Evolutionary conservation across 116 monocot species (phyloP).

Genomic region (Thalassia testudinum): DNA sequence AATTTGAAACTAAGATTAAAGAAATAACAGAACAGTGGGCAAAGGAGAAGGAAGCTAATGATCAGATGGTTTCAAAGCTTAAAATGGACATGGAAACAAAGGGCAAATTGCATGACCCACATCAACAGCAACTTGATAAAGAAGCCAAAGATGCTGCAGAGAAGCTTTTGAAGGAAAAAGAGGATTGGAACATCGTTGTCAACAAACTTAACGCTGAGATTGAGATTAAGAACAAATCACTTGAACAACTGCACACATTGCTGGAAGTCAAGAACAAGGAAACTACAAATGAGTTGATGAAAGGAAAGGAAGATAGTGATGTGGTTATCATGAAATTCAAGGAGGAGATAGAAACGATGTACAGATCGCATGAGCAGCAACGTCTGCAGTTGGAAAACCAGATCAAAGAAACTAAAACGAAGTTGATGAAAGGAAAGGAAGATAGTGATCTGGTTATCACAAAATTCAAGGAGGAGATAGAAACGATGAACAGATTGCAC

Average conservation of each 20-base stretch:
- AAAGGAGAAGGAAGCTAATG: conserved; percentile 52
- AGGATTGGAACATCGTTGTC: conserved; percentile 28
- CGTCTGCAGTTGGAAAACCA: conserved; percentile 4
- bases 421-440: conserved; percentile 19
- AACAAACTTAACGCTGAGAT: conserved; percentile 48
- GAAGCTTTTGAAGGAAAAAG: conserved; percentile 34
- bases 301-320: conserved; percentile 51
- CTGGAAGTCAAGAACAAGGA: conserved; percentile 7
- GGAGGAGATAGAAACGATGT: conserved; percentile 32
- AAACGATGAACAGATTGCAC: conserved; percentile 17
- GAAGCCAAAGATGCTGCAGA: conserved; percentile 6
- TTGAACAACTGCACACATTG: conserved; percentile 23
- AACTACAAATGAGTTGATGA: conserved; percentile 9
- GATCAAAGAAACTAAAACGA: conserved; percentile 42
- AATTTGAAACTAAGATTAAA: conserved; percentile 11
- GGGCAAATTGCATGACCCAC: conserved; percentile 31
- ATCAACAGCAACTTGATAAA: conserved; percentile 12
- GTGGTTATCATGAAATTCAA: conserved; percentile 35
- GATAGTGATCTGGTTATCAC: conserved; percentile 21
- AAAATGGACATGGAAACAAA: conserved; percentile 39
- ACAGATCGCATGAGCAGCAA: conserved; percentile 29
- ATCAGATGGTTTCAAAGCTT: conserved; percentile 28
- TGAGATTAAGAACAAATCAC: conserved; percentile 22
- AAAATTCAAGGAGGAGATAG: conserved; percentile 18
- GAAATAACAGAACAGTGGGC: conserved; percentile 5